Evolutionary conservation across 1,284 basidiomycete species (phyloP).

Genomic region (Ustilago esculenta): DNA sequence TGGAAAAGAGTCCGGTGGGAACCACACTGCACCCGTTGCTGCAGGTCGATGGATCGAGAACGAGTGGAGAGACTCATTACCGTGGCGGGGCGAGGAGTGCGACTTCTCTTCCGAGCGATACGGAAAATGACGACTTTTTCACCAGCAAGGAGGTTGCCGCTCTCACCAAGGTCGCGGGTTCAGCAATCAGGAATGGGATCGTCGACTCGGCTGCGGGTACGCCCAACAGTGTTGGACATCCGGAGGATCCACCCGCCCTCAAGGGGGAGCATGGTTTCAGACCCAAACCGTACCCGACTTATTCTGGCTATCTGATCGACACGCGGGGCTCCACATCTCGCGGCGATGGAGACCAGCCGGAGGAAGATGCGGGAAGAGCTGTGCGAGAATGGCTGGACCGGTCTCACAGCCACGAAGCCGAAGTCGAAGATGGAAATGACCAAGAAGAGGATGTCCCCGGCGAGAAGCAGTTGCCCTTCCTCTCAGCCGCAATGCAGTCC

Average conservation of each 20-base stretch:
- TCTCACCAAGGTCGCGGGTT: constrained; percentile 26
- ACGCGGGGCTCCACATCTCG: constrained; percentile 11
- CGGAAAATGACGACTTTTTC: constrained; percentile 48
- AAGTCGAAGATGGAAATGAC: background rate
- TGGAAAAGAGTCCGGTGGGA: constrained; percentile 5
- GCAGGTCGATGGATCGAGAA: constrained; percentile 22
- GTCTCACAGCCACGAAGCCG: background rate
- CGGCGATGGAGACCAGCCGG: constrained; percentile 1
- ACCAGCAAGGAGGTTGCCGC: constrained; percentile 27
- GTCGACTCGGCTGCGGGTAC: constrained; percentile 32
- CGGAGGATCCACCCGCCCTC: constrained; percentile 15
- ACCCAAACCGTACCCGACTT: constrained; percentile 45
- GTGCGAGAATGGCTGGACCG: constrained; percentile 38
- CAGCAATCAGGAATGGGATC: constrained; percentile 4
- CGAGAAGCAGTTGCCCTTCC: constrained; percentile 17
- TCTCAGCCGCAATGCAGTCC: constrained; percentile 16
- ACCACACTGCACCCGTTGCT: constrained; percentile 13
- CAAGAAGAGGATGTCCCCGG: background rate
- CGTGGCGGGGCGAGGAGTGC: constrained; percentile 4
- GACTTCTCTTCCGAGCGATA: constrained; percentile 25
- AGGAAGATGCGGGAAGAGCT: constrained; percentile 8
- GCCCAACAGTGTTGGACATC: constrained; percentile 22
- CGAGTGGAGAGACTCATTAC: constrained; percentile 21
- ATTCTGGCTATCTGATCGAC: constrained; percentile 25
- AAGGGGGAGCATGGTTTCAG: constrained; percentile 1